Evolutionary conservation across 192 early-diverging fungal genomes (phyloP).

Genomic region (Entomortierella beljakovae): DNA sequence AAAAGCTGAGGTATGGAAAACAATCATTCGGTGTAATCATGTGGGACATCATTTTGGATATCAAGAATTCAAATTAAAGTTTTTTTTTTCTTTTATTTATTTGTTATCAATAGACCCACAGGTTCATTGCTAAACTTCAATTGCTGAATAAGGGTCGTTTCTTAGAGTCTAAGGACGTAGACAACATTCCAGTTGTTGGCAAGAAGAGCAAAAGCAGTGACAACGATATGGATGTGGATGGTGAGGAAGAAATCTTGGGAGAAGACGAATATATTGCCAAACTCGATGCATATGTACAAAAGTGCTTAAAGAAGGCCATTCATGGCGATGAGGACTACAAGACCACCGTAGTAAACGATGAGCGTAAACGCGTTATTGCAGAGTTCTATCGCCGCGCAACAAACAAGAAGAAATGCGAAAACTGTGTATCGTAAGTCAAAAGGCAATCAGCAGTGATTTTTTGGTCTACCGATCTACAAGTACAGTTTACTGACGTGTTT

Average conservation of each 20-base stretch:
- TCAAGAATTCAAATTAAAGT: too few species aligned
- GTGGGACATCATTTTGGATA: background rate
- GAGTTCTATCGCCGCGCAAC: conserved; percentile 62
- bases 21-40: background rate
- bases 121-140: conserved; percentile 81
- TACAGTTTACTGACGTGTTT: background rate
- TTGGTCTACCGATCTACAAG: background rate
- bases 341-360: conserved; percentile 65
- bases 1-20: conserved; percentile 60
- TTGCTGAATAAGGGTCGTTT: conserved; percentile 90
- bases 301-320: conserved; percentile 11
- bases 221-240: conserved; percentile 61
- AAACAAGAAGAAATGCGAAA: conserved; percentile 65
- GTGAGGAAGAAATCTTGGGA: conserved; percentile 54
- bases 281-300: conserved; percentile 27
- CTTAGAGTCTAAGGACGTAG: conserved; percentile 85
- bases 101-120: conserved; percentile 53
- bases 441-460: too few species aligned
- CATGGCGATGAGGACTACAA: conserved; percentile 58
- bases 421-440: conserved; percentile 67
- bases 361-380: conserved; percentile 59
- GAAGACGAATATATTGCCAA: conserved; percentile 67
- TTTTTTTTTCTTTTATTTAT: background rate
- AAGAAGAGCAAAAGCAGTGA: conserved; percentile 56
- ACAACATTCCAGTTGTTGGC: conserved; percentile 63